Conservation (phyloP, 2,329 filamentous ascomycete species). For the Triangularia verruculosa region DNA sequence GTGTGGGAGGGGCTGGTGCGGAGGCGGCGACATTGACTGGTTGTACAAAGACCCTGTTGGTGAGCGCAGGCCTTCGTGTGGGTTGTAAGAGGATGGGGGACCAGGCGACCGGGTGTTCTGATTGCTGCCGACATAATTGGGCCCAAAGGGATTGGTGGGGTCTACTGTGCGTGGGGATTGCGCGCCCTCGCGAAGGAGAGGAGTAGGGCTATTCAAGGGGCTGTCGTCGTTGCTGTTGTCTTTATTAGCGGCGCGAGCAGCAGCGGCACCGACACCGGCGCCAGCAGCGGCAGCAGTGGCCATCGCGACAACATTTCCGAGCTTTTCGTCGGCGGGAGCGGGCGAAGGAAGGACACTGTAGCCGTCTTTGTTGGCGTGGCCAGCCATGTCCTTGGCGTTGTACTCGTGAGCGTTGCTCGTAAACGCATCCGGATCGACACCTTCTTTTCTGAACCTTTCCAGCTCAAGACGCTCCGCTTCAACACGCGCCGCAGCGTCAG, state of each 20-base stretch:
- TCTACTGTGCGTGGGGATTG: slow-evolving; percentile 16
- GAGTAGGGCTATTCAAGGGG: slow-evolving; percentile 18
- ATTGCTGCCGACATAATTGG: slow-evolving; percentile 12
- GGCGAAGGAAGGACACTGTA: slow-evolving; percentile 35
- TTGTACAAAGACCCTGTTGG: slow-evolving; percentile 21
- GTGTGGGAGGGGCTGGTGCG: slow-evolving; percentile 17
- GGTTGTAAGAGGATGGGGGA: slow-evolving; percentile 9
- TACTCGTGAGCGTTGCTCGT: slow-evolving; percentile 37
- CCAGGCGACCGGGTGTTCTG: slow-evolving; percentile 17
- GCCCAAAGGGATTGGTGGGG: slow-evolving; percentile 20
- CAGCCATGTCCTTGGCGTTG: slow-evolving; percentile 35
- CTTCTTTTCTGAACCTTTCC: slow-evolving; percentile 47
- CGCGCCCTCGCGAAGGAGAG: slow-evolving; percentile 30
- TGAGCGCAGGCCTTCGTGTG: slow-evolving; percentile 10
- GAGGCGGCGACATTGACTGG: slow-evolving; percentile 18
- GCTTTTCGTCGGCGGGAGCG: slow-evolving; percentile 33
- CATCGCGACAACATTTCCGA: slow-evolving; percentile 19
- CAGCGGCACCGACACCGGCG: slow-evolving; percentile 21
- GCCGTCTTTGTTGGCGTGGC: slow-evolving; percentile 28
- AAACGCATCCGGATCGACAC: slow-evolving; percentile 48
- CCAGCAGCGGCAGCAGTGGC: slow-evolving; percentile 25
- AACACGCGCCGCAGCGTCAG: slow-evolving; percentile 41
- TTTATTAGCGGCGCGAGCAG: not conserved
- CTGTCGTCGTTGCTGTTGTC: not conserved
- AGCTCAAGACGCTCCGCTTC: slow-evolving; percentile 51